Conservation (phyloP, 805 yeast genomes). For the Sporopachydermia lactativora region DNA sequence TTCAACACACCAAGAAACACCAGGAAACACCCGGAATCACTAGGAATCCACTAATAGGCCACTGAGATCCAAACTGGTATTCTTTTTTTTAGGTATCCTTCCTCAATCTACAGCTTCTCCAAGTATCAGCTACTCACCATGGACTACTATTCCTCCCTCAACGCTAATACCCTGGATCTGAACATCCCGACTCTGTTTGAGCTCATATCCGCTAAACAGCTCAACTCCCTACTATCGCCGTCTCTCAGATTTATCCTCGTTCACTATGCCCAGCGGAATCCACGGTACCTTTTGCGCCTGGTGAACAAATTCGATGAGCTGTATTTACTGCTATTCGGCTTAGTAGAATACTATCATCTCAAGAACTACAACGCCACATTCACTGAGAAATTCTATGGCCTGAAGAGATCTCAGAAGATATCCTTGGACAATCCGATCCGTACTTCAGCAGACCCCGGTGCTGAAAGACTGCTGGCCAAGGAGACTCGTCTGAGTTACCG, state of each 20-base stretch:
- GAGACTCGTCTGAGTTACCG: slow-evolving; percentile 23
- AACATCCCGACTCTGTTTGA: slow-evolving; percentile 83
- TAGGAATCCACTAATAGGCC: slow-evolving; percentile 17
- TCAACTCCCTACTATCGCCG: slow-evolving; percentile 66
- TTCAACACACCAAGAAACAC: slow-evolving; percentile 20
- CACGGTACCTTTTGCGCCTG: slow-evolving; percentile 45
- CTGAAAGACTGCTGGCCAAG: slow-evolving; percentile 11
- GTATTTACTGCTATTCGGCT: slow-evolving; percentile 41
- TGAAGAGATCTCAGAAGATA: slow-evolving; percentile 41
- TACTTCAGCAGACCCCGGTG: slow-evolving; percentile 14
- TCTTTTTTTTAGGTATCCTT: no score
- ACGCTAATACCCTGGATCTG: slow-evolving; percentile 60
- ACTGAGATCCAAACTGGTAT: slow-evolving; percentile 21
- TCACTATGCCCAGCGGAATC: slow-evolving; percentile 68
- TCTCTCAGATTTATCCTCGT: slow-evolving; percentile 68
- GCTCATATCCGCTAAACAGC: slow-evolving; percentile 66
- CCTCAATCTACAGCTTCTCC: no score
- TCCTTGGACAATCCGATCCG: slow-evolving; percentile 15
- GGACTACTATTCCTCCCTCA: slow-evolving; percentile 73
- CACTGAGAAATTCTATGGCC: slow-evolving; percentile 85
- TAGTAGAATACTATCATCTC: slow-evolving; percentile 59
- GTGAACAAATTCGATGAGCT: slow-evolving; percentile 70
- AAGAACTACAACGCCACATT: slow-evolving; percentile 71
- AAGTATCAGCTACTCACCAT: no score
- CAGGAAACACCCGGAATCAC: slow-evolving; percentile 11